phyloP scores from a whole-genome alignment of 805 yeast genomes.

The Yamadazyma laniorum region DNA sequence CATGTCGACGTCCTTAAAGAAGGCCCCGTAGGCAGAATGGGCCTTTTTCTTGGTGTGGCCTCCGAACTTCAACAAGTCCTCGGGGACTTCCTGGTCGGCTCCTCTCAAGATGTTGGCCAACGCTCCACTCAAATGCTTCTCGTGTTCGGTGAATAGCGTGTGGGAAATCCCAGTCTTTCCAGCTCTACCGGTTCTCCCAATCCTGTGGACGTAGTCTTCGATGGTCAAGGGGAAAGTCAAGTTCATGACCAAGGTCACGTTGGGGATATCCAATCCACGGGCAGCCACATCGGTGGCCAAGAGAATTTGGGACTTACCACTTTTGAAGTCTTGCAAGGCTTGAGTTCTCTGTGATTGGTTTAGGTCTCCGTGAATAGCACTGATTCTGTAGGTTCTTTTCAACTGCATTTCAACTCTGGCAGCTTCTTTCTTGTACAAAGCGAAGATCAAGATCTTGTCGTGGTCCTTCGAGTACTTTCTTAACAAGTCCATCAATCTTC shows the following conservation, averaged over 20 bases:
- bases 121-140: conserved; percentile 94
- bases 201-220: conserved; percentile 95
- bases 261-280: conserved; percentile 95
- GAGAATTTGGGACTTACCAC: conserved; percentile 70
- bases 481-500: conserved; percentile 66
- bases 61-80: conserved; percentile 89
- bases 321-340: conserved; percentile 82
- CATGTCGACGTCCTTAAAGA: conserved; percentile 89
- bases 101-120: conserved; percentile 88
- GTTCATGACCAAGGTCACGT: conserved; percentile 92
- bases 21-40: conserved; percentile 97
- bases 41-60: conserved; percentile 98
- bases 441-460: conserved; percentile 88
- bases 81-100: conserved; percentile 95
- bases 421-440: conserved; percentile 96
- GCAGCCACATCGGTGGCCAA: conserved; percentile 99
- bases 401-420: conserved; percentile 80
- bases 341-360: conserved; percentile 87
- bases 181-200: conserved; percentile 98
- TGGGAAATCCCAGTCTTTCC: conserved; percentile 94
- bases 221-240: conserved; percentile 94
- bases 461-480: conserved; percentile 64
- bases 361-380: conserved; percentile 96
- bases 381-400: conserved; percentile 69
- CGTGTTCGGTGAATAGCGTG: conserved; percentile 94